These are phyloP conservation scores for Elsinoe arachidis DNA, from an alignment of 2,329 filamentous ascomycete genomes.

Conservation along the genomic window DNA sequence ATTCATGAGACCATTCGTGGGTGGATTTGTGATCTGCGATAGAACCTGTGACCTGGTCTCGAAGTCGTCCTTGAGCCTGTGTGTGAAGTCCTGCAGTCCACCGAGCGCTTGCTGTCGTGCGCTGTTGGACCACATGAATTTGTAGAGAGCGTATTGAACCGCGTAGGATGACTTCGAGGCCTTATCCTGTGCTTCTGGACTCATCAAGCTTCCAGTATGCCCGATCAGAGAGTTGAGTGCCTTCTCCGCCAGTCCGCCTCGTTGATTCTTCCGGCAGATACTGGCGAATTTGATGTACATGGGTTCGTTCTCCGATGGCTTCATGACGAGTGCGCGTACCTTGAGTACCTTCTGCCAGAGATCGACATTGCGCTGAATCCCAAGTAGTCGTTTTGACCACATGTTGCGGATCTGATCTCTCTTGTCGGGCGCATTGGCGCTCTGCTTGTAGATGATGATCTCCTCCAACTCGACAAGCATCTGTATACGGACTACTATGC, in stretches of 20 bases:
- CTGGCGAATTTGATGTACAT: conserved; percentile 99
- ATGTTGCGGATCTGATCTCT: conserved; percentile 85
- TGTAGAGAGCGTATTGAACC: conserved; percentile 92
- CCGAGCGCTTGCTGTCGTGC: conserved; percentile 54
- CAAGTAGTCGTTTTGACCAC: conserved; percentile 91
- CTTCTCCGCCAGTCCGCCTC: conserved; percentile 91
- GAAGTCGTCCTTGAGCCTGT: conserved; percentile 51
- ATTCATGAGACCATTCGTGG: conserved; percentile 33
- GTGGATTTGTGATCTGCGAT: conserved; percentile 18
- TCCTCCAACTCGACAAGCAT: conserved; percentile 99
- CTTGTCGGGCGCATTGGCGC: conserved; percentile 67
- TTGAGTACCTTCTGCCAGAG: conserved; percentile 99
- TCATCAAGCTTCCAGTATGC: conserved; percentile 35
- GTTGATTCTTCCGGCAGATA: conserved; percentile 89
- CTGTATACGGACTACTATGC: conserved; percentile 95
- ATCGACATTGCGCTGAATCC: conserved; percentile 93
- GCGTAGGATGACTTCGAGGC: conserved; percentile 55
- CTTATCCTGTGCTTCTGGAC: conserved; percentile 50
- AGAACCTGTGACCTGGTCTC: conserved; percentile 31
- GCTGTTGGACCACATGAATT: conserved; percentile 88
- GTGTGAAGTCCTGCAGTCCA: conserved; percentile 54
- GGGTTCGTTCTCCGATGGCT: conserved; percentile 85
- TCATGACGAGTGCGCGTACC: conserved; percentile 82
- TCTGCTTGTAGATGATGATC: conserved; percentile 95
- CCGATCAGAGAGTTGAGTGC: conserved; percentile 85